Percentiles rank a stretch among this genome's conserved stretches.
phyloP scores from a whole-genome alignment of 2,329 filamentous ascomycete genomes.

The Huntiella abstrusa region DNA sequence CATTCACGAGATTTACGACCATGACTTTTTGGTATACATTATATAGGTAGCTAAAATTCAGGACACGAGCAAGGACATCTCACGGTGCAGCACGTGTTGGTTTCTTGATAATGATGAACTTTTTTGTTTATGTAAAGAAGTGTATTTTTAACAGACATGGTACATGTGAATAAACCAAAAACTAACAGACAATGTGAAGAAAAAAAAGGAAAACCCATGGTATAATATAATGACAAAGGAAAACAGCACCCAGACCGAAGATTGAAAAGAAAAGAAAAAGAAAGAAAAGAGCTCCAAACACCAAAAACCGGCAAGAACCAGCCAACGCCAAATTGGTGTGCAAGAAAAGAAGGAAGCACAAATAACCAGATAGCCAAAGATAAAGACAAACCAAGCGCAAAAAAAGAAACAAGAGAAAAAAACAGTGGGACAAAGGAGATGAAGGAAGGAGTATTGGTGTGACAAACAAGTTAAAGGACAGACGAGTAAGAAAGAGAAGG shows the following conservation, averaged over 20 bases:
- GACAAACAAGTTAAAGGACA: not conserved
- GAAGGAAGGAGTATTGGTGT: not conserved
- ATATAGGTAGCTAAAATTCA: too few species aligned
- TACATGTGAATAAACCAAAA: not conserved
- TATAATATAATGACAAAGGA: conserved; percentile 5
- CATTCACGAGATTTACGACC: too few species aligned
- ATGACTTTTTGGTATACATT: too few species aligned
- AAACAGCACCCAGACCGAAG: conserved; percentile 6
- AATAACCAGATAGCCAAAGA: not conserved
- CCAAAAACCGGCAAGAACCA: not conserved
- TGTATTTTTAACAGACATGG: not conserved
- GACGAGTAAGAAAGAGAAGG: not conserved
- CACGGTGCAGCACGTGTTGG: not conserved
- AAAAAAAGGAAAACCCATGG: not conserved
- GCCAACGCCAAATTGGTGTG: too few species aligned
- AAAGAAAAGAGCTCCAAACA: conserved; percentile 3
- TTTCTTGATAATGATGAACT: not conserved
- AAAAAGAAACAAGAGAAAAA: not conserved
- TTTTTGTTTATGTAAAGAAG: conserved; percentile 1
- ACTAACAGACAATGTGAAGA: not conserved
- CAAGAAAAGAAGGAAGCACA: not conserved
- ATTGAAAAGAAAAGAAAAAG: conserved; percentile 1
- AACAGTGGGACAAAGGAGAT: not conserved
- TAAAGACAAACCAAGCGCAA: not conserved
- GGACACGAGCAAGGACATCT: too few species aligned